phyloP scores from a whole-genome alignment of 2,329 filamentous ascomycete species.

The Aspergillus sp. region DNA sequence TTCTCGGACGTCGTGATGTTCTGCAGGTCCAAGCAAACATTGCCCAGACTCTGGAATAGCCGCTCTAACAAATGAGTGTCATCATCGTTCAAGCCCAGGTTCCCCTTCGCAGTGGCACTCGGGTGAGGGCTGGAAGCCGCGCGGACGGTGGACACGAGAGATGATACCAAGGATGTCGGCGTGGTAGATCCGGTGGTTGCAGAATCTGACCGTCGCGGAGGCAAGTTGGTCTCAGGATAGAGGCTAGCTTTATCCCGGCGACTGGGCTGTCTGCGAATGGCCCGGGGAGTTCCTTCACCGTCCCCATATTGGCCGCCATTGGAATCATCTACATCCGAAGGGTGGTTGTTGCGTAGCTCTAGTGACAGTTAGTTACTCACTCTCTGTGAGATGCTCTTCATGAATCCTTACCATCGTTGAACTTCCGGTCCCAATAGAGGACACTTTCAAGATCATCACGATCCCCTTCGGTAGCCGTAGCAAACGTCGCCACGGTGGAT shows the following conservation, averaged over 20 bases:
- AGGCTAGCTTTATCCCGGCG: neutral
- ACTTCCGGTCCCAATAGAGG: slow-evolving; percentile 41
- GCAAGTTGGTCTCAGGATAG: slow-evolving; percentile 26
- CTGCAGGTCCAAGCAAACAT: slow-evolving; percentile 55
- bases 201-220: slow-evolving; percentile 29
- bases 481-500: slow-evolving; percentile 64
- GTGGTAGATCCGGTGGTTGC: slow-evolving; percentile 32
- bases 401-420: slow-evolving; percentile 34
- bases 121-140: slow-evolving; percentile 34
- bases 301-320: slow-evolving; percentile 20
- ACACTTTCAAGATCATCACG: slow-evolving; percentile 44
- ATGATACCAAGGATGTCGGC: slow-evolving; percentile 33
- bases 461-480: slow-evolving; percentile 61
- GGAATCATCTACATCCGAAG: slow-evolving; percentile 16
- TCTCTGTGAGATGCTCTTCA: neutral
- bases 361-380: neutral
- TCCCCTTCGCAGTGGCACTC: slow-evolving; percentile 20
- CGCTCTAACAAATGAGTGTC: slow-evolving; percentile 60
- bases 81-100: slow-evolving; percentile 49
- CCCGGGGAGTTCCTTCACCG: slow-evolving; percentile 27
- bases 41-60: slow-evolving; percentile 52
- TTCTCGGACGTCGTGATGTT: slow-evolving; percentile 53
- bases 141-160: slow-evolving; percentile 43
- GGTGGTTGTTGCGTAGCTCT: slow-evolving; percentile 31
- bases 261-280: slow-evolving; percentile 17